Evolutionary conservation across 2,329 filamentous ascomycete genomes (phyloP).

Genomic region (Podosphaera leucotricha): DNA sequence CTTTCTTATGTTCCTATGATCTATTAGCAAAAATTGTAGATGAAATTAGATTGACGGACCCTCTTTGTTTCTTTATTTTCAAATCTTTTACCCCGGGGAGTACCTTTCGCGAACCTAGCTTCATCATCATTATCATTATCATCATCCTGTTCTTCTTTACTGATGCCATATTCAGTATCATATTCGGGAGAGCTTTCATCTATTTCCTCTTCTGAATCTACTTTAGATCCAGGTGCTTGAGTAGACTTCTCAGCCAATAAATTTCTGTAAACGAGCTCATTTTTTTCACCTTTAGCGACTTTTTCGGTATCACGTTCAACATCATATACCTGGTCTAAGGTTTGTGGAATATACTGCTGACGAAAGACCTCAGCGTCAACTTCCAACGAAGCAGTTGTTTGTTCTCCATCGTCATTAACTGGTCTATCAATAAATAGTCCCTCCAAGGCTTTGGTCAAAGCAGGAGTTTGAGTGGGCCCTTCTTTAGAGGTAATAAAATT

Average conservation of each 20-base stretch:
- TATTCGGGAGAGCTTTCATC: slow-evolving; percentile 17
- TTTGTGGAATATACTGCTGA: slow-evolving; percentile 91
- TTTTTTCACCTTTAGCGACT: slow-evolving; percentile 47
- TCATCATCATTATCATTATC: slow-evolving; percentile 25
- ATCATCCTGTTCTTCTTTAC: slow-evolving; percentile 20
- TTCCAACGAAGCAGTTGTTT: slow-evolving; percentile 34
- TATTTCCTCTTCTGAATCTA: slow-evolving; percentile 18
- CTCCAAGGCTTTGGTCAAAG: slow-evolving; percentile 37
- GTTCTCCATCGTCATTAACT: slow-evolving; percentile 28
- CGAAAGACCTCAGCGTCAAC: slow-evolving; percentile 83
- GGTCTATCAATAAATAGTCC: slow-evolving; percentile 37
- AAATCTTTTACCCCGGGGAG: slow-evolving; percentile 60
- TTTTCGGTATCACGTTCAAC: slow-evolving; percentile 73
- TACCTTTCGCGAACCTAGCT: slow-evolving; percentile 36
- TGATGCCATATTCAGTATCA: slow-evolving; percentile 18
- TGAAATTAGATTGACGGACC: slow-evolving; percentile 18
- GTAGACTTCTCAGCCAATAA: slow-evolving; percentile 48
- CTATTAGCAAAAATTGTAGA: slow-evolving; percentile 3
- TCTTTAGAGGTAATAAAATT: slow-evolving; percentile 50
- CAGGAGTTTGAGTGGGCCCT: slow-evolving; percentile 35
- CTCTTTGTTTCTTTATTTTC: slow-evolving; percentile 82
- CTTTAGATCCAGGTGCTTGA: slow-evolving; percentile 19
- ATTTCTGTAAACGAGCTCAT: slow-evolving; percentile 63
- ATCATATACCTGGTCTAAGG: slow-evolving; percentile 86
- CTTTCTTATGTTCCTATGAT: slow-evolving; percentile 48